Percentiles rank a stretch among this genome's conserved stretches.
Evolutionary conservation across 1,139 yeast species (phyloP).

Genomic region (Martiniozyma asiatica): DNA sequence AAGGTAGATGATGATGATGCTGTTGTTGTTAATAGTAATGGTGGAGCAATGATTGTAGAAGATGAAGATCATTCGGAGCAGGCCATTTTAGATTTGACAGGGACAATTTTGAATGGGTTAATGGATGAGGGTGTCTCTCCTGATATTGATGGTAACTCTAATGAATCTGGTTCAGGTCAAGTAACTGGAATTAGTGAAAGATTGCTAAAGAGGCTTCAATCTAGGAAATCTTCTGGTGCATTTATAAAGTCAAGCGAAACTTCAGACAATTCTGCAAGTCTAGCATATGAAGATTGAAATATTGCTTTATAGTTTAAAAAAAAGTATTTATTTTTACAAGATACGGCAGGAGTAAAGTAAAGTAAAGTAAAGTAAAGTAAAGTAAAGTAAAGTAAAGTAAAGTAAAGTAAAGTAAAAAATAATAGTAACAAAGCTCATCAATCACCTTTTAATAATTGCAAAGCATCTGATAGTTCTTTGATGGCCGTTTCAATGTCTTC

Average conservation of each 20-base stretch:
- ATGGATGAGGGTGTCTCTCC: conserved; percentile 1
- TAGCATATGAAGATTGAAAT: too few species aligned
- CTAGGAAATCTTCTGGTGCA: too few species aligned
- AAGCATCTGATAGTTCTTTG: conserved; percentile 54
- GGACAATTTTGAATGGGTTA: conserved; percentile 2
- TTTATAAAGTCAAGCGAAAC: too few species aligned
- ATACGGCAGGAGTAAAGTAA: too few species aligned
- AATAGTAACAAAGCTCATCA: not conserved
- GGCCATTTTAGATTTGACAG: conserved; percentile 3
- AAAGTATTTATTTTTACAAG: too few species aligned
- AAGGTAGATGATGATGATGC: not conserved
- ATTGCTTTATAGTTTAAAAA: too few species aligned
- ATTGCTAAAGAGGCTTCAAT: conserved; percentile 17
- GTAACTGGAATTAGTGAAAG: conserved; percentile 17
- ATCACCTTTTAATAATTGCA: conserved; percentile 33
- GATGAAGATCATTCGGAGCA: too few species aligned
- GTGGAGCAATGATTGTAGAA: too few species aligned
- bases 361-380: too few species aligned
- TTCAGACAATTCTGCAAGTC: too few species aligned
- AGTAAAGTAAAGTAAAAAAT: not conserved
- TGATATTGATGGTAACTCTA: not conserved
- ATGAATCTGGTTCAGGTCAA: conserved; percentile 1
- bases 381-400: too few species aligned
- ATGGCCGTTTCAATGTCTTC: conserved; percentile 81
- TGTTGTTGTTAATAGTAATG: not conserved